Conservation (phyloP, 2,329 filamentous ascomycete species). For the Cordyceps cicadae region DNA sequence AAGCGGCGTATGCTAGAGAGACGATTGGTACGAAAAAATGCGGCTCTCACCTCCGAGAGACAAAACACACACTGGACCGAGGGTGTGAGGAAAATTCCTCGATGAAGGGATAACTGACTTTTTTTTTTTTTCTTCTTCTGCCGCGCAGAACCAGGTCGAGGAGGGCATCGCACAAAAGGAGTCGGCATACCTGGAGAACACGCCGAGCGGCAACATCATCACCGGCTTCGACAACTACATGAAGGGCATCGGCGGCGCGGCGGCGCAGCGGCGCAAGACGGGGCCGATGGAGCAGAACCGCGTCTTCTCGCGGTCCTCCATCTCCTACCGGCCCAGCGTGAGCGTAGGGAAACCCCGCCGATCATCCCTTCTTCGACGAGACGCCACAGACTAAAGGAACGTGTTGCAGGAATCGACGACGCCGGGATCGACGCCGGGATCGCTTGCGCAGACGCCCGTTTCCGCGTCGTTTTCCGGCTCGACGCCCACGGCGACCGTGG, state of each 20-base stretch:
- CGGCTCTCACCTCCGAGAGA: background rate
- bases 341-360: slow-evolving; percentile 18
- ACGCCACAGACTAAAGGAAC: background rate
- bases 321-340: slow-evolving; percentile 47
- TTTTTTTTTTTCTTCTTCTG: background rate
- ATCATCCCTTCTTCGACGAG: too few relatives aligned
- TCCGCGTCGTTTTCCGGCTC: slow-evolving; percentile 43
- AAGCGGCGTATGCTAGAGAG: slow-evolving; percentile 31
- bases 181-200: slow-evolving; percentile 82
- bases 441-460: slow-evolving; percentile 46
- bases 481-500: slow-evolving; percentile 36
- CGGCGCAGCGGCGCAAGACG: slow-evolving; percentile 55
- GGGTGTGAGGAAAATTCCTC: background rate
- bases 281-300: slow-evolving; percentile 61
- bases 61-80: background rate
- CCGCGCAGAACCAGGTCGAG: slow-evolving; percentile 43
- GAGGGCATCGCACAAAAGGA: slow-evolving; percentile 79
- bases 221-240: slow-evolving; percentile 98
- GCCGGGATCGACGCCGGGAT: slow-evolving; percentile 37
- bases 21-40: slow-evolving; percentile 25
- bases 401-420: slow-evolving; percentile 33
- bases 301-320: slow-evolving; percentile 62
- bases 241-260: slow-evolving; percentile 66
- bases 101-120: background rate
- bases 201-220: slow-evolving; percentile 86